Conservation (phyloP, 768 basidiomycete genomes). For the Boletus rubescentipes region DNA sequence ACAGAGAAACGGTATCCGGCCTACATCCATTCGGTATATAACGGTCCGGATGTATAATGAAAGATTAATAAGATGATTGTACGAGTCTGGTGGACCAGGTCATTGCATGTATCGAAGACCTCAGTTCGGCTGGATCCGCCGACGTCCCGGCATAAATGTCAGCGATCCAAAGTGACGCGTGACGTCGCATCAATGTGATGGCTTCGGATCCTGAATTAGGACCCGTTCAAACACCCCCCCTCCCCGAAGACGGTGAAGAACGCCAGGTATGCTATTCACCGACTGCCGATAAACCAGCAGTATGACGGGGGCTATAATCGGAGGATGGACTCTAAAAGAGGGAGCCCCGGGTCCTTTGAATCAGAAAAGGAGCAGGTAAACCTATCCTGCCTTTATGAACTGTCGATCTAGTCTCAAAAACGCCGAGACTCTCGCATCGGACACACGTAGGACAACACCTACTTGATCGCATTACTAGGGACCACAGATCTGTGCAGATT, state of each 20-base stretch:
- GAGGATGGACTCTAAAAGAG: not conserved
- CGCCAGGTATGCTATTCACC: not conserved
- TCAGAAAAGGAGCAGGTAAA: not conserved
- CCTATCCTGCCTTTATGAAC: not conserved
- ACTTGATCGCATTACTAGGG: not conserved
- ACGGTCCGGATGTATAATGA: not conserved
- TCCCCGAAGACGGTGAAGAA: not conserved
- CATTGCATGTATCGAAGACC: not conserved
- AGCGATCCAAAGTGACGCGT: not conserved
- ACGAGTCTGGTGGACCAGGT: not conserved
- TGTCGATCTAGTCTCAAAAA: not conserved
- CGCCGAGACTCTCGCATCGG: not conserved
- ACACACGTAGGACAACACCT: not conserved
- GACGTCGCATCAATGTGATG: not conserved
- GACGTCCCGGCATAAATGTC: not conserved
- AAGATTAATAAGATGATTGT: not conserved
- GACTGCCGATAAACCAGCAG: not conserved
- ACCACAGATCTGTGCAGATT: not conserved
- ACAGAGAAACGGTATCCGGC: not conserved
- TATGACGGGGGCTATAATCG: not conserved
- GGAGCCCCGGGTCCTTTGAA: too few relatives aligned
- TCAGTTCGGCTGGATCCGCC: slow-evolving; percentile 1
- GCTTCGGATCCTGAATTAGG: not conserved
- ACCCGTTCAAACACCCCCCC: not conserved
- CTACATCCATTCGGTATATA: not conserved